These are phyloP conservation scores for Fusarium globosum DNA, from an alignment of 2,329 filamentous ascomycete genomes.

Conservation along the genomic window DNA sequence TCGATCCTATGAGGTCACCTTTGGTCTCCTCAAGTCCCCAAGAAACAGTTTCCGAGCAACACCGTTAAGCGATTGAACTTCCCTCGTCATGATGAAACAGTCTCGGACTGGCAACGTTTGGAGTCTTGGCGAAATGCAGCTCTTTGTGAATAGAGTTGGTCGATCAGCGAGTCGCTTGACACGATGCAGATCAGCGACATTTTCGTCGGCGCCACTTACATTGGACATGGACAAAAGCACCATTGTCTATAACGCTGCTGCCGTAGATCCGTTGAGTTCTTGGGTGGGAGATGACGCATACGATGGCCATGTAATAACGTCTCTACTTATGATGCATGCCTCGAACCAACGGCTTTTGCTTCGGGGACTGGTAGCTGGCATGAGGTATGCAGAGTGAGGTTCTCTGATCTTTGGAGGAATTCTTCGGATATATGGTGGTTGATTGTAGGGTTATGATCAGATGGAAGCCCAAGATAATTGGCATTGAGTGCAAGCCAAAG, in stretches of 20 bases:
- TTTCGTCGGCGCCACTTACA: not conserved
- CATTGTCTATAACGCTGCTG: not conserved
- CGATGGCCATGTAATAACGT: not conserved
- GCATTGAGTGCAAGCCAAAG: fast-evolving
- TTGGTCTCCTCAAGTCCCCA: too few species aligned
- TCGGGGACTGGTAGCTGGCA: not conserved
- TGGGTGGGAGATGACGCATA: not conserved
- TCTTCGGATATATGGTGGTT: not conserved
- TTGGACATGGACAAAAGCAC: too few species aligned
- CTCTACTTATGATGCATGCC: not conserved
- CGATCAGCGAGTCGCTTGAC: not conserved
- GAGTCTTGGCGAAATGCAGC: not conserved
- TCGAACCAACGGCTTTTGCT: not conserved
- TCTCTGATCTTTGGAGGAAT: too few species aligned
- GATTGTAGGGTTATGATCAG: fast-evolving
- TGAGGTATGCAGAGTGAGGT: not conserved
- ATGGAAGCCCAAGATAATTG: fast-evolving
- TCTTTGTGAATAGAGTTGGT: not conserved
- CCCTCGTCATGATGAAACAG: not conserved
- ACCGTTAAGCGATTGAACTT: not conserved
- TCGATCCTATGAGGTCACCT: not conserved
- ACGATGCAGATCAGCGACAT: not conserved
- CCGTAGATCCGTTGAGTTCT: not conserved
- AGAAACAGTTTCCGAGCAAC: too few species aligned
- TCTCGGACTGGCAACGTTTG: not conserved